Evolutionary conservation across 805 yeast genomes (phyloP).

Genomic region (Ogataea ramenticola): DNA sequence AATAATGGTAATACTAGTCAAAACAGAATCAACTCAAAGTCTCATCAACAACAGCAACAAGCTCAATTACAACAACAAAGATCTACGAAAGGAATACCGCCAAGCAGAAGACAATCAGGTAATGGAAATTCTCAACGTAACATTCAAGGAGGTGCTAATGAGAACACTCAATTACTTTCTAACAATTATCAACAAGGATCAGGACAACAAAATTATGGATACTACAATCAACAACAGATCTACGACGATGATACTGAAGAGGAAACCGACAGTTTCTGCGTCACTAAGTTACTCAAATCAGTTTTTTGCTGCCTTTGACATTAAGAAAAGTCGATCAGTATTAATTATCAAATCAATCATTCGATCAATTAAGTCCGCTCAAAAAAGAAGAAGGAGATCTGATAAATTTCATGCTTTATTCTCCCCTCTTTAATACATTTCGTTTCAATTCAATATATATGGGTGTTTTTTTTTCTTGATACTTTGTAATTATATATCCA

Average conservation of each 20-base stretch:
- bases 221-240: slow-evolving; percentile 2
- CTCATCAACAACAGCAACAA: slow-evolving; percentile 15
- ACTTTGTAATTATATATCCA: background rate
- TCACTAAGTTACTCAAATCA: slow-evolving; percentile 4
- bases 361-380: too few species aligned
- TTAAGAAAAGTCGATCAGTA: too few species aligned
- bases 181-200: background rate
- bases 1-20: slow-evolving; percentile 7
- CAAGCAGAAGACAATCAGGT: slow-evolving; percentile 15
- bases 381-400: too few species aligned
- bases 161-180: slow-evolving; percentile 12
- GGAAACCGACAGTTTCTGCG: slow-evolving; percentile 2
- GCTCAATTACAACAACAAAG: slow-evolving; percentile 11
- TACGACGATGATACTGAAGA: slow-evolving; percentile 4
- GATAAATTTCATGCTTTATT: too few species aligned
- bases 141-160: slow-evolving; percentile 12
- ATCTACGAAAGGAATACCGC: slow-evolving; percentile 8
- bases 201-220: background rate
- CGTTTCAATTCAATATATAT: too few species aligned
- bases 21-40: background rate
- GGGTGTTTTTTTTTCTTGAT: background rate
- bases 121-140: slow-evolving; percentile 18
- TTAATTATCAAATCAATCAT: too few species aligned
- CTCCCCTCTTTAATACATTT: too few species aligned
- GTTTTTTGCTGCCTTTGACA: slow-evolving; percentile 7